phyloP scores from a whole-genome alignment of 108 stramenopile species.

The Nannochloropsis salina region DNA sequence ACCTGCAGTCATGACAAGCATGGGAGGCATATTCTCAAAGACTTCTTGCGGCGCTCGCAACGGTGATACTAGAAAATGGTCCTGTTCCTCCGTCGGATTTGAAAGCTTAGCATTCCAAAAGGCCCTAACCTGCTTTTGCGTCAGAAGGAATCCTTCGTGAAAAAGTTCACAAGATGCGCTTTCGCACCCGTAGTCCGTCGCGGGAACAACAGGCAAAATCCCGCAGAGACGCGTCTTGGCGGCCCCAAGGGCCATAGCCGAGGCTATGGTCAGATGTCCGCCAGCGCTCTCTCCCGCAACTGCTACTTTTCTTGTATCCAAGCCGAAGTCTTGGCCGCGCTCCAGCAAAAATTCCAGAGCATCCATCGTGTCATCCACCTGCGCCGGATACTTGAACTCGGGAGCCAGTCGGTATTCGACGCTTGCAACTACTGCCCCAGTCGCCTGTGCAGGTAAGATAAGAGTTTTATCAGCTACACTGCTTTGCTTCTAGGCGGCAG shows the following conservation, averaged over 20 bases:
- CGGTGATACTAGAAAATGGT: conserved; percentile 17
- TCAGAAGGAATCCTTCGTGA: conserved; percentile 10
- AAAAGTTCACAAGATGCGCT: not conserved
- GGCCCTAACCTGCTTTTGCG: not conserved
- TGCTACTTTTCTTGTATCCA: not conserved
- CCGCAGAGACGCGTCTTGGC: not conserved
- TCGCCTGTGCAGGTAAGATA: not conserved
- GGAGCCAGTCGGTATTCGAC: not conserved
- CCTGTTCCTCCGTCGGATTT: not conserved
- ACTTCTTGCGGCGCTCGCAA: not conserved
- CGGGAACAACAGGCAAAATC: not conserved
- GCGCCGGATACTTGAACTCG: not conserved
- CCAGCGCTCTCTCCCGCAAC: not conserved
- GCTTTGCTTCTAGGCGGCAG: too few species aligned
- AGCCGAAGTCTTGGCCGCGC: not conserved
- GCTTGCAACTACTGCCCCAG: not conserved
- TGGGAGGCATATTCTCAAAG: not conserved
- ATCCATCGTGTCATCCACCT: not conserved
- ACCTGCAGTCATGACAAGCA: conserved; percentile 9
- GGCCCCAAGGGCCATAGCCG: not conserved
- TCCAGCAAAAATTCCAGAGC: not conserved
- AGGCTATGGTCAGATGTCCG: conserved; percentile 2
- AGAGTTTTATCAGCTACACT: too few species aligned
- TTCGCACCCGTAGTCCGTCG: conserved; percentile 3
- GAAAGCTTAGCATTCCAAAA: conserved; percentile 18